phyloP scores from a whole-genome alignment of 352 stramenopile genomes.

The Phytophthora hybrid region DNA sequence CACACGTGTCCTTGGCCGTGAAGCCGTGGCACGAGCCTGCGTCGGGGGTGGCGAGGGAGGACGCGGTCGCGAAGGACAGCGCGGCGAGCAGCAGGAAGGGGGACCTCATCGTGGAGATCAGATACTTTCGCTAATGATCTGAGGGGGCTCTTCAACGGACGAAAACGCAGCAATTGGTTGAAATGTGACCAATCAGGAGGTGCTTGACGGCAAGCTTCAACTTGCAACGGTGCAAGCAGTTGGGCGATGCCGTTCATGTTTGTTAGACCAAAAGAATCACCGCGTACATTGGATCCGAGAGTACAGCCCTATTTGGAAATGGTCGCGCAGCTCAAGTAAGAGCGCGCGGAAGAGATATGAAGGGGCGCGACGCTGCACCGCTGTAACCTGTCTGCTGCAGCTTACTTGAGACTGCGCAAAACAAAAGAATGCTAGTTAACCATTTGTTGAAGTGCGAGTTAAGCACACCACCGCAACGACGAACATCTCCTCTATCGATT shows the following conservation, averaged over 20 bases:
- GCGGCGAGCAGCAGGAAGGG: background rate
- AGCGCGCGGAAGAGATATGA: no score
- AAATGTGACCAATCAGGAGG: background rate
- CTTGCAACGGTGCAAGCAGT: background rate
- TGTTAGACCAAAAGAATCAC: background rate
- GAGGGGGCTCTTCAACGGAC: conserved; percentile 12
- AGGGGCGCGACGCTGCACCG: no score
- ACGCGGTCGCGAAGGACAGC: background rate
- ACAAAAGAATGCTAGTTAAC: no score
- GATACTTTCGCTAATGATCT: conserved; percentile 1
- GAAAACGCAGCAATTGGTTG: background rate
- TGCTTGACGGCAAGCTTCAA: background rate
- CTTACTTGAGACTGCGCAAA: no score
- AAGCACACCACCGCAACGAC: no score
- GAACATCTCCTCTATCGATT: no score
- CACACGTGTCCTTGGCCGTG: conserved; percentile 56
- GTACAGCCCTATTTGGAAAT: background rate
- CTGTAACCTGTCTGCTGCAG: no score
- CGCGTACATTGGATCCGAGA: no score
- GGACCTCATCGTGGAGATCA: conserved; percentile 6
- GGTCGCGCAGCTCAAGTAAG: background rate
- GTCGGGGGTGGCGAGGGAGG: background rate
- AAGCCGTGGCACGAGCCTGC: conserved; percentile 63
- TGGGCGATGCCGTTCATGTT: no score
- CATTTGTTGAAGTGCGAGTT: no score